Evolutionary conservation across 2,329 filamentous ascomycete genomes (phyloP).

Genomic region (Camillea tinctor): DNA sequence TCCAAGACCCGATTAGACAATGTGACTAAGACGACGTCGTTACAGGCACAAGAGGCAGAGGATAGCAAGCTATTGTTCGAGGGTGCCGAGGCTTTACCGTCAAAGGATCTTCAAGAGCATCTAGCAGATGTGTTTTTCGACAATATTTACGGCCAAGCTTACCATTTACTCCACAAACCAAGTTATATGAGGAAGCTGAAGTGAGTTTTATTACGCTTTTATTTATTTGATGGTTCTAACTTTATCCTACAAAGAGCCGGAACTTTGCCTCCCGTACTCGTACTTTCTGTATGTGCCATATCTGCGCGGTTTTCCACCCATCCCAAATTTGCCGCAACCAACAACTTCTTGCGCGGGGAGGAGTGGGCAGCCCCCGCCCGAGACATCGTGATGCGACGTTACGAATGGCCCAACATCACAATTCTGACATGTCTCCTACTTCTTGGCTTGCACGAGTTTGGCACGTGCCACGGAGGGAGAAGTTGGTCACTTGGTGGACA

Average conservation of each 20-base stretch:
- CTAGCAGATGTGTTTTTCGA: slow-evolving; percentile 95
- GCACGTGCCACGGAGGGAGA: slow-evolving; percentile 91
- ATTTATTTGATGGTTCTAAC: slow-evolving; percentile 26
- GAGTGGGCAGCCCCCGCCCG: slow-evolving; percentile 87
- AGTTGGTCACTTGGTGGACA: slow-evolving; percentile 96
- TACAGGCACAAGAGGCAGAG: slow-evolving; percentile 63
- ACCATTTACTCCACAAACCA: slow-evolving; percentile 91
- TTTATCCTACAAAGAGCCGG: slow-evolving; percentile 54
- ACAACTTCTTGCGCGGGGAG: slow-evolving; percentile 84
- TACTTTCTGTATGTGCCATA: slow-evolving; percentile 91
- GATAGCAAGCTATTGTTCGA: slow-evolving; percentile 78
- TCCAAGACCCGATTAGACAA: slow-evolving; percentile 48
- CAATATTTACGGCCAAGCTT: slow-evolving; percentile 91
- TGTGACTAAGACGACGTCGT: slow-evolving; percentile 50
- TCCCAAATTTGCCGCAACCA: slow-evolving; percentile 71
- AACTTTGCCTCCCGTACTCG: slow-evolving; percentile 81
- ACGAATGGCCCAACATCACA: slow-evolving; percentile 94
- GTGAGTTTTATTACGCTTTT: slow-evolving; percentile 42
- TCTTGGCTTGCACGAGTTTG: slow-evolving; percentile 90
- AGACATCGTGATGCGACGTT: slow-evolving; percentile 81
- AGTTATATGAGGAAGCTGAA: slow-evolving; percentile 89
- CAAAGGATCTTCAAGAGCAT: slow-evolving; percentile 88
- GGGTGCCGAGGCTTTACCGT: slow-evolving; percentile 77
- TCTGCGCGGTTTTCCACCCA: slow-evolving; percentile 94
- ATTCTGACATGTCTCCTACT: slow-evolving; percentile 89